Evolutionary conservation across 768 basidiomycete genomes (phyloP).

Genomic region (Grammothele lineata): DNA sequence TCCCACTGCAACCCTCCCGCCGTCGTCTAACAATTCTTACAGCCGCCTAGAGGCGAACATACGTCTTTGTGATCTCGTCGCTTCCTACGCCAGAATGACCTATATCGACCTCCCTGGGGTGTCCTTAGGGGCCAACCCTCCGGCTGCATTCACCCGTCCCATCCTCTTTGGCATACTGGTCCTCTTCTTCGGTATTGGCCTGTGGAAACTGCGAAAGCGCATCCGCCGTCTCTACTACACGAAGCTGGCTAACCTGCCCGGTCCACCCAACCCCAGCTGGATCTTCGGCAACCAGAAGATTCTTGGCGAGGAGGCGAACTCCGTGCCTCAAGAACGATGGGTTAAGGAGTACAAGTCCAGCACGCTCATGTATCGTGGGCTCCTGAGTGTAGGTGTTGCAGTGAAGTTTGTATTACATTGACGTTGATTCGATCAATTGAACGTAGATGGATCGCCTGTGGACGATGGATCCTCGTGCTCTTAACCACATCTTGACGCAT

Average conservation of each 20-base stretch:
- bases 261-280: slow-evolving; percentile 41
- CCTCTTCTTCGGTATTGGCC: too few species aligned
- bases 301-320: slow-evolving; percentile 31
- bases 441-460: slow-evolving; percentile 1
- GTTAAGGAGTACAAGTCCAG: slow-evolving; percentile 43
- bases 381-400: slow-evolving; percentile 38
- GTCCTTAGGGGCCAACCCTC: too few species aligned
- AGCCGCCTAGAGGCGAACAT: too few species aligned
- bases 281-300: slow-evolving; percentile 49
- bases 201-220: neutral
- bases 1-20: too few species aligned
- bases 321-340: slow-evolving; percentile 36
- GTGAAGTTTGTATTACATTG: neutral
- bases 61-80: too few species aligned
- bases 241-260: slow-evolving; percentile 43
- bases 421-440: neutral
- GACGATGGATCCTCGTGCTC: slow-evolving; percentile 50
- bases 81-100: too few species aligned
- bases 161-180: too few species aligned
- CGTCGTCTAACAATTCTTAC: too few species aligned
- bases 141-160: too few species aligned
- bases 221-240: too few species aligned
- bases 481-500: slow-evolving; percentile 62
- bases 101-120: too few species aligned
- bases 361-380: slow-evolving; percentile 35